Evolutionary conservation across 108 stramenopile genomes (phyloP).

Genomic region (Craspedostauros australis): DNA sequence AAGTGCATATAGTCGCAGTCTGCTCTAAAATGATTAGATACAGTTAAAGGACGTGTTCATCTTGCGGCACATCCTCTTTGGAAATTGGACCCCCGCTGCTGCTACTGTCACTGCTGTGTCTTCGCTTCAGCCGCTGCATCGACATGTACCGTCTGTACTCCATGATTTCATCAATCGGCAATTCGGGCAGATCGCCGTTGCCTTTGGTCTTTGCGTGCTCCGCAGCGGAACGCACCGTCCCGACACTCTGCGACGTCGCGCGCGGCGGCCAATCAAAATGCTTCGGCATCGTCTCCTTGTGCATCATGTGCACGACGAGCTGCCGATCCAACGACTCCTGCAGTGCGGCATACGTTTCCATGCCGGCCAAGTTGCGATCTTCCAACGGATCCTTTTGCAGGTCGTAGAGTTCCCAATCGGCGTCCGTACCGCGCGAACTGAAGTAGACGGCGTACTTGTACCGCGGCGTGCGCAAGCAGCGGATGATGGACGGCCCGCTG

Average conservation of each 20-base stretch:
- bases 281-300: conserved; percentile 11
- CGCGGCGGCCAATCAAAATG: conserved; percentile 19
- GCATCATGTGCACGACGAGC: conserved; percentile 8
- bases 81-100: too few relatives aligned
- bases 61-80: too few relatives aligned
- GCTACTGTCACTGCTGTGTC: too few relatives aligned
- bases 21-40: too few relatives aligned
- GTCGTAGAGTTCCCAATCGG: conserved; percentile 51
- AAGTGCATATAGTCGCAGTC: too few relatives aligned
- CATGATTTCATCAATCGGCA: too few relatives aligned
- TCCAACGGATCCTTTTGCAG: conserved; percentile 37
- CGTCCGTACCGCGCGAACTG: conserved; percentile 25
- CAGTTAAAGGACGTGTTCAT: too few relatives aligned
- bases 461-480: conserved; percentile 36
- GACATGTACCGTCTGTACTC: too few relatives aligned
- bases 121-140: too few relatives aligned
- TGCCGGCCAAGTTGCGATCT: conserved; percentile 31
- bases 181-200: too few relatives aligned
- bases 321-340: conserved; percentile 15
- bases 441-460: conserved; percentile 49
- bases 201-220: too few relatives aligned
- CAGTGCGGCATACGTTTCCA: conserved; percentile 4
- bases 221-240: too few relatives aligned
- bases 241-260: conserved; percentile 11
- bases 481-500: conserved; percentile 29